Percentiles rank a stretch among this genome's conserved stretches.
Evolutionary conservation across 177 flowering plant genomes (phyloP).

Genomic region (Vitis hybrid): DNA sequence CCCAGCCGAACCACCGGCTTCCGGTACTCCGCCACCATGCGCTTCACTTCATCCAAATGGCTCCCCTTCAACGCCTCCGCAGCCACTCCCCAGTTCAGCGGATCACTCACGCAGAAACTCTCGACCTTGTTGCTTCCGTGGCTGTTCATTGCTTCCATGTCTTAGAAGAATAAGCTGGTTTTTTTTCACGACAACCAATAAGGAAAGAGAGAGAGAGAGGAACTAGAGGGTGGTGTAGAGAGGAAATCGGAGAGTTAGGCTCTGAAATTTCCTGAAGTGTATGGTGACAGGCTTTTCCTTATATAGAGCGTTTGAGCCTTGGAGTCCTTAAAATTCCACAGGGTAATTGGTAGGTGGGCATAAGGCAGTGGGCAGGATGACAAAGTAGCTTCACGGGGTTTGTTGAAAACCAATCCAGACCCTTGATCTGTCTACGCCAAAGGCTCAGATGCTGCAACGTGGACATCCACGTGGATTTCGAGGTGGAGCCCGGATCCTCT

Average conservation of each 20-base stretch:
- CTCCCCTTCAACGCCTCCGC: constrained; percentile 53
- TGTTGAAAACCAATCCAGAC: constrained; percentile 8
- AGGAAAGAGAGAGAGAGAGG: neutral
- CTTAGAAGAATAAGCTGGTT: neutral
- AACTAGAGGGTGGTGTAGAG: neutral
- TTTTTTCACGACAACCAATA: neutral
- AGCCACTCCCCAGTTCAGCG: constrained; percentile 49
- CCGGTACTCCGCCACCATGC: constrained; percentile 58
- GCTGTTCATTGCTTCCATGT: neutral
- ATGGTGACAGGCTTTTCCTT: neutral
- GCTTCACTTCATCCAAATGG: constrained; percentile 57
- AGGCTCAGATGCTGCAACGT: neutral
- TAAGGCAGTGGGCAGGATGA: constrained; percentile 5
- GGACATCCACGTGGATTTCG: neutral
- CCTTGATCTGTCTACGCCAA: constrained; percentile 1
- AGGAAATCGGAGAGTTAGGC: neutral
- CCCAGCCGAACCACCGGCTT: constrained; percentile 45
- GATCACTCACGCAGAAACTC: constrained; percentile 30
- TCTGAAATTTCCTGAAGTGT: constrained; percentile 11
- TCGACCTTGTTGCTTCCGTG: constrained; percentile 4
- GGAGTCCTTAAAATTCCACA: too few relatives aligned
- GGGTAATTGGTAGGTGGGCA: constrained; percentile 12
- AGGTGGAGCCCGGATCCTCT: neutral
- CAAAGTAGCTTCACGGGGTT: constrained; percentile 6
- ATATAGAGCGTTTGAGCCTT: neutral